A percentile compares a stretch with the other conserved stretches of the same genome.
Evolutionary conservation across 2,329 filamentous ascomycete genomes (phyloP).

Genomic region (Alternaria infectoria): DNA sequence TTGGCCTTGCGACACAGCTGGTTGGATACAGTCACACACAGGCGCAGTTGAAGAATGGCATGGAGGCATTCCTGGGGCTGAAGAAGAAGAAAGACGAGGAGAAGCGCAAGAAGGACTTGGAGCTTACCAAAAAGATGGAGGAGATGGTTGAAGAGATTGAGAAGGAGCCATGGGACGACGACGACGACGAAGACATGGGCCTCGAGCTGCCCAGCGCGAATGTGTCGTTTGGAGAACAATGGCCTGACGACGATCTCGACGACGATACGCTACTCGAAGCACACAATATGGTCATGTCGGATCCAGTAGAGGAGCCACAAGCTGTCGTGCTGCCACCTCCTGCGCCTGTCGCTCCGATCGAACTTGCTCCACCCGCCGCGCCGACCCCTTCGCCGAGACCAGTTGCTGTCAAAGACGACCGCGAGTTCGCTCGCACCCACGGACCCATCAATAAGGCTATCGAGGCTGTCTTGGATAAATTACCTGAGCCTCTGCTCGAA

Average conservation of each 20-base stretch:
- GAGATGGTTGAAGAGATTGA: slow-evolving; percentile 28
- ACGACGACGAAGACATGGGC: slow-evolving; percentile 21
- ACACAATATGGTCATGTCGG: slow-evolving; percentile 36
- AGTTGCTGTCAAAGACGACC: slow-evolving; percentile 16
- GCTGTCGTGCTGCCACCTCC: neutral
- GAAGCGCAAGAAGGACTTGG: slow-evolving; percentile 21
- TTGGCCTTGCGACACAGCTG: slow-evolving; percentile 48
- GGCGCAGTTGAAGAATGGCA: slow-evolving; percentile 44
- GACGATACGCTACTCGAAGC: slow-evolving; percentile 41
- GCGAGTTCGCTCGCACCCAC: slow-evolving; percentile 35
- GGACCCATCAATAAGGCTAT: slow-evolving; percentile 38
- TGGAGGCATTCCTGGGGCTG: slow-evolving; percentile 46
- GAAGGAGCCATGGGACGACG: slow-evolving; percentile 44
- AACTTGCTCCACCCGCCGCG: neutral
- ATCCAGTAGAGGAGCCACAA: slow-evolving; percentile 25
- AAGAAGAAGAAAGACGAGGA: slow-evolving; percentile 32
- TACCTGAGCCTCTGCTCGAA: slow-evolving; percentile 40
- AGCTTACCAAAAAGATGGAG: slow-evolving; percentile 30
- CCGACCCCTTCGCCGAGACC: slow-evolving; percentile 1
- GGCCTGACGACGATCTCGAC: slow-evolving; percentile 41
- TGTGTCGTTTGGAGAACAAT: slow-evolving; percentile 19
- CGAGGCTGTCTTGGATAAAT: slow-evolving; percentile 29
- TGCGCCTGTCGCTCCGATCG: neutral
- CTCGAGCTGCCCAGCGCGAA: slow-evolving; percentile 18
- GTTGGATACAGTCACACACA: slow-evolving; percentile 49